These are phyloP conservation scores for Globisporangium takayamanum DNA, from an alignment of 352 stramenopile species.

Conservation along the genomic window DNA sequence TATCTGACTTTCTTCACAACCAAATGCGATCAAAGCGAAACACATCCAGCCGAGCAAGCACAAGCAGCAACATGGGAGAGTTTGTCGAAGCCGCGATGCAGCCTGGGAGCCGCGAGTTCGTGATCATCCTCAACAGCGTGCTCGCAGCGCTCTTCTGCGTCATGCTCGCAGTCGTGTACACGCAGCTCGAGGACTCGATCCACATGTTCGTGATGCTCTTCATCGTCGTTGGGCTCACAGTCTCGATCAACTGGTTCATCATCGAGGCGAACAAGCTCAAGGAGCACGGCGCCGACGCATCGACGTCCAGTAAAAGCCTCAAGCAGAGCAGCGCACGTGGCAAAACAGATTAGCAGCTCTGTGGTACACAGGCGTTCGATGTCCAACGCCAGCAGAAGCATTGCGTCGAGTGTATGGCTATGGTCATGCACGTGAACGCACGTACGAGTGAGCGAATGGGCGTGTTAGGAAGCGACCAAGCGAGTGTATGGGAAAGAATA, in stretches of 20 bases:
- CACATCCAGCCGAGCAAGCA: too few species aligned
- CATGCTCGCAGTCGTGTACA: constrained; percentile 72
- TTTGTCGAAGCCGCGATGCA: constrained; percentile 45
- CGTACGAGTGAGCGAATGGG: too few species aligned
- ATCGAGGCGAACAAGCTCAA: constrained; percentile 64
- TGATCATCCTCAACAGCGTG: constrained; percentile 64
- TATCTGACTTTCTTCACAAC: neutral
- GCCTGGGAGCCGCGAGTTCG: constrained; percentile 71
- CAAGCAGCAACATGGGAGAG: constrained; percentile 16
- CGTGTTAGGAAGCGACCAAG: too few species aligned
- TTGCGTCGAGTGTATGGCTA: too few species aligned
- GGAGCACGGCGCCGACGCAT: constrained; percentile 19
- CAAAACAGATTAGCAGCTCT: constrained; percentile 47
- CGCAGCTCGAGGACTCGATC: constrained; percentile 74
- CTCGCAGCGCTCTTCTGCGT: constrained; percentile 62
- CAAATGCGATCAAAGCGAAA: neutral
- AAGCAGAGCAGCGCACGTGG: constrained; percentile 20
- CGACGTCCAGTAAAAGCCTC: neutral
- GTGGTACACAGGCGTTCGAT: neutral
- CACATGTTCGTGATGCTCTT: constrained; percentile 84
- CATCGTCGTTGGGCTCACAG: constrained; percentile 66
- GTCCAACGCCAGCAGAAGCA: neutral
- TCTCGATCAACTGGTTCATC: constrained; percentile 87
- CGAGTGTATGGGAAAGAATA: too few species aligned
- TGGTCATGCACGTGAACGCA: too few species aligned